These are phyloP conservation scores for Orbilia ellipsospora DNA, from an alignment of 2,329 filamentous ascomycete genomes.

Conservation along the genomic window DNA sequence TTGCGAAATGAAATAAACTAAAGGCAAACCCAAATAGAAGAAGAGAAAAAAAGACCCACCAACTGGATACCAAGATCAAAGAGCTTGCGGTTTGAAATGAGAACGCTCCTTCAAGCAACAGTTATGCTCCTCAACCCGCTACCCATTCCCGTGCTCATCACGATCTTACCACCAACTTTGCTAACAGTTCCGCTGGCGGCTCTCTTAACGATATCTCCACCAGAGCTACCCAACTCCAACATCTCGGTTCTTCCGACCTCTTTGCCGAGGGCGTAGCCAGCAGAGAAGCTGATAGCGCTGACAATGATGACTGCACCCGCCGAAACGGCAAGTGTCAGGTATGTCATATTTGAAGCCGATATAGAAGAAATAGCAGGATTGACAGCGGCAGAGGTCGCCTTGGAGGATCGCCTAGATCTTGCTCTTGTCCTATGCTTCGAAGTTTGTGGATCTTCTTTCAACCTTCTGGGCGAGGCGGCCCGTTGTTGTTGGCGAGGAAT, in stretches of 20 bases:
- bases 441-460: constrained; percentile 24
- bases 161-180: constrained; percentile 51
- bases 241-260: constrained; percentile 69
- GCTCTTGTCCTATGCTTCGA: constrained; percentile 35
- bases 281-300: constrained; percentile 75
- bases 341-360: constrained; percentile 49
- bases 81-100: neutral
- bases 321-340: constrained; percentile 66
- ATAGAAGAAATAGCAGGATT: constrained; percentile 20
- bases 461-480: constrained; percentile 29
- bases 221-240: constrained; percentile 68
- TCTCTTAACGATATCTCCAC: constrained; percentile 60
- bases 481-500: constrained; percentile 23
- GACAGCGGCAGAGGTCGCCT: constrained; percentile 8
- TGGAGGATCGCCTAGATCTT: constrained; percentile 35
- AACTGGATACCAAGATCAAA: neutral
- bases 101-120: constrained; percentile 22
- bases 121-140: constrained; percentile 52
- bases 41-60: constrained; percentile 18
- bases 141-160: constrained; percentile 46
- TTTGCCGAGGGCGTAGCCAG: constrained; percentile 75
- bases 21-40: constrained; percentile 9
- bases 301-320: constrained; percentile 76
- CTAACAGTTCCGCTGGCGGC: constrained; percentile 50
- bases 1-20: neutral